Conservation (phyloP, 1,284 basidiomycete species). For the Fomitopsis pinicola region DNA sequence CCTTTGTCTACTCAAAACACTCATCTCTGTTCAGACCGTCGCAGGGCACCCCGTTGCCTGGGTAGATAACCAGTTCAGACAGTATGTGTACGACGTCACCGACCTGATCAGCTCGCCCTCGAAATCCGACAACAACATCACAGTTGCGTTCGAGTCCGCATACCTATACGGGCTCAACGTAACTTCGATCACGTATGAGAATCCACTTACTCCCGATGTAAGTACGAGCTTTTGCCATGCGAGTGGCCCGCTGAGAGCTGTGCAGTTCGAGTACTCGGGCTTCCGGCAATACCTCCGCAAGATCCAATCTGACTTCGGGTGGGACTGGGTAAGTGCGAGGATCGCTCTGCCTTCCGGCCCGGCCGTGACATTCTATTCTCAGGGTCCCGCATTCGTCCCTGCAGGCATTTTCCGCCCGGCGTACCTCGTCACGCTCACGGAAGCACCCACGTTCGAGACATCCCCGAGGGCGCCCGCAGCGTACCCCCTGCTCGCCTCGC, state of each 20-base stretch:
- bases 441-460: constrained; percentile 14
- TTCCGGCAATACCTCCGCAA: constrained; percentile 49
- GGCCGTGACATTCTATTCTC: constrained; percentile 2
- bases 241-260: neutral
- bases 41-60: constrained; percentile 48
- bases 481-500: constrained; percentile 21
- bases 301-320: constrained; percentile 52
- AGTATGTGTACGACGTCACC: constrained; percentile 51
- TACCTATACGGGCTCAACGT: constrained; percentile 51
- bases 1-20: neutral
- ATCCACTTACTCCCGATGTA: constrained; percentile 30
- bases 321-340: constrained; percentile 46
- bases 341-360: neutral
- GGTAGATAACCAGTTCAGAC: constrained; percentile 57
- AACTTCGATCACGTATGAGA: constrained; percentile 42
- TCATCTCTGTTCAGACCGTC: constrained; percentile 34
- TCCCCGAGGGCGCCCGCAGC: constrained; percentile 13
- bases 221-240: constrained; percentile 4
- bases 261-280: constrained; percentile 44
- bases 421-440: constrained; percentile 40
- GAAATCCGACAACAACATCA: constrained; percentile 37
- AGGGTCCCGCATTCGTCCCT: constrained; percentile 58
- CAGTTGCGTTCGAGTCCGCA: constrained; percentile 50
- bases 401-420: constrained; percentile 52
- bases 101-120: constrained; percentile 32